Percentiles rank a stretch among this genome's conserved stretches.
These are phyloP conservation scores for Lactarius evosmus DNA, from an alignment of 768 basidiomycete species.

Conservation along the genomic window DNA sequence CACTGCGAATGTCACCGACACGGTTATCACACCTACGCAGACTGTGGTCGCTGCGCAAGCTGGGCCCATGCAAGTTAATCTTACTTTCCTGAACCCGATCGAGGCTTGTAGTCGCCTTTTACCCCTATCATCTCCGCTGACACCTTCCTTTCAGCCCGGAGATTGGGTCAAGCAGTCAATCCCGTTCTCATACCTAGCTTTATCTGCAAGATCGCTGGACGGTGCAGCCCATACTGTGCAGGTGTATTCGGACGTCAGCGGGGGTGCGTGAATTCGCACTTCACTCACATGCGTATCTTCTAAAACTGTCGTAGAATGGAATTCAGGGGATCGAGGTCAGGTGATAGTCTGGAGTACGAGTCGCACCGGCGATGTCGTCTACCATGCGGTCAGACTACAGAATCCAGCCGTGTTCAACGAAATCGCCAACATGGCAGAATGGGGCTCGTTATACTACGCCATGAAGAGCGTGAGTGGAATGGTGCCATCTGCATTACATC, in stretches of 20 bases:
- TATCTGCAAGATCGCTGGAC: conserved; percentile 35
- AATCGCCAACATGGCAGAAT: conserved; percentile 22
- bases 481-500: neutral
- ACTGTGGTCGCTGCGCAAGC: conserved; percentile 36
- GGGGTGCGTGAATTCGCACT: conserved; percentile 30
- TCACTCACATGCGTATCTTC: neutral
- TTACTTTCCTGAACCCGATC: conserved; percentile 41
- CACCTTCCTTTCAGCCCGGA: conserved; percentile 30
- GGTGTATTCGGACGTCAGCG: conserved; percentile 42
- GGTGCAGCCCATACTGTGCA: conserved; percentile 37
- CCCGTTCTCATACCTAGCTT: conserved; percentile 40
- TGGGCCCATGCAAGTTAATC: conserved; percentile 38
- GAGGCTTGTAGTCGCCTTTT: conserved; percentile 31
- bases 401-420: conserved; percentile 19
- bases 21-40: conserved; percentile 38
- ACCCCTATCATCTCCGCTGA: neutral
- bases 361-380: conserved; percentile 6
- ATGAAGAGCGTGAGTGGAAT: conserved; percentile 17
- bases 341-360: conserved; percentile 13
- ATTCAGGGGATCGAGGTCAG: conserved; percentile 24
- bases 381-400: conserved; percentile 19
- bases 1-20: conserved; percentile 28
- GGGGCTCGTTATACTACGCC: conserved; percentile 27
- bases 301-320: conserved; percentile 27
- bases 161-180: conserved; percentile 40